Base-by-base conservation (phyloP, 805 yeast species). In the Wickerhamomyces xylosicus region DNA sequence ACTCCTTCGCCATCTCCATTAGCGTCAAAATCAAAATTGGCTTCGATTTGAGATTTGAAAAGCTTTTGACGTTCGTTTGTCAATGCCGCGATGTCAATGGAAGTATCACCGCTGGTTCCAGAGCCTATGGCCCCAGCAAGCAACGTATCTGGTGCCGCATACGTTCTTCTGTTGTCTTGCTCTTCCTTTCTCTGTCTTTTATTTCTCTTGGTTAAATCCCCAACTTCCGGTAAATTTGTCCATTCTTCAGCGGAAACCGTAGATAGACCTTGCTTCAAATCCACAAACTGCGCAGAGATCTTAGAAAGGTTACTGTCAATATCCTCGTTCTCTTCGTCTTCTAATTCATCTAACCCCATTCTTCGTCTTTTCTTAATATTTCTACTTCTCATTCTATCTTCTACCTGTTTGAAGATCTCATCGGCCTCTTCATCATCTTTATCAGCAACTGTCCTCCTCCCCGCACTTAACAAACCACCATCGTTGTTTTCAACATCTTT, bases 181-280 rank as follows among this genome's bases (percentile, higher is more conserved):
- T 73, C 71, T 39, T 77, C 67, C 34, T 76, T 57, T 39, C 95
- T 63, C 36, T 71, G 63, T 40, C 97, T 62, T 48, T 87, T 85
- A 58, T 86, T 86, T 41, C 75, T 66, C 50, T 77, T 71, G 0
- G 98, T 92, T 50, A 85, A 64, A 57, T 90, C 97, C 1, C 86
- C 83, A 2, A 85, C 92, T 45, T 86, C 95, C 0, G 97, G 97
- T 3, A 90, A 53, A 43, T 65, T 69, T 4, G 71, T 67, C 98
- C 98, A 90, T 50, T 89, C 79, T 3, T 74, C 82, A 17, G 65
- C 72, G 3, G 83, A 65, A 0, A 90, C 73, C 0, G 57, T 48
- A 0, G 78, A 62, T 31, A 89, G 58, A 1, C 69, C 74, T 20
- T 78, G 61, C 52, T 89, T 87, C 43, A 82, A 62, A 51, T 81